phyloP scores from a whole-genome alignment of 1,284 basidiomycete genomes.

The Microbotryomycetes sp. region DNA sequence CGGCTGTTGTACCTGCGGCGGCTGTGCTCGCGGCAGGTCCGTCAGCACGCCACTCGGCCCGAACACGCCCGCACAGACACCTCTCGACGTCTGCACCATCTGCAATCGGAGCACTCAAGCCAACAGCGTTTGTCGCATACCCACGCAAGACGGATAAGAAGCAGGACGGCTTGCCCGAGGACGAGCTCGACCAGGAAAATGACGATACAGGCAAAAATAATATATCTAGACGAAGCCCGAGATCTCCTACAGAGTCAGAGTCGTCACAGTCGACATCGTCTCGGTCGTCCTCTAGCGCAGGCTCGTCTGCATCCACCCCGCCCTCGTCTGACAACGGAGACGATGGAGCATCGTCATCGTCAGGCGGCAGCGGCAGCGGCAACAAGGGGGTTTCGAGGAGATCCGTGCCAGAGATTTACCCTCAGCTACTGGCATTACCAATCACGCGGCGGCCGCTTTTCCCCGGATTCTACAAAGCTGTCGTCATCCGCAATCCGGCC shows the following conservation, averaged over 20 bases:
- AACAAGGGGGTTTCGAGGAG: background rate
- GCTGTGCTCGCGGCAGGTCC: too few species aligned
- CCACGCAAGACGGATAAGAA: constrained; percentile 3
- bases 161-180: constrained; percentile 2
- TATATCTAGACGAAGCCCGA: background rate
- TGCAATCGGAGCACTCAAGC: background rate
- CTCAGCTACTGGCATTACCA: constrained; percentile 88
- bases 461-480: constrained; percentile 96
- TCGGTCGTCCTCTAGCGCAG: background rate
- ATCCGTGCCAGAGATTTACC: constrained; percentile 50
- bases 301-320: background rate
- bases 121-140: background rate
- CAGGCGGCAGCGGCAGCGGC: too few species aligned
- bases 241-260: background rate
- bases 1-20: too few species aligned
- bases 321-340: background rate
- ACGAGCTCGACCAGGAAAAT: background rate
- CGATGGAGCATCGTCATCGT: background rate
- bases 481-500: constrained; percentile 78
- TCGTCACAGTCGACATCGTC: background rate
- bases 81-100: background rate
- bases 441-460: constrained; percentile 94
- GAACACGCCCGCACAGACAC: background rate
- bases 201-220: constrained; percentile 1
- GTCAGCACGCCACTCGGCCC: too few species aligned